Percentiles rank a stretch among this genome's conserved stretches.
Conservation (phyloP, 2,329 filamentous ascomycete genomes). For the Cytospora piceicola region DNA sequence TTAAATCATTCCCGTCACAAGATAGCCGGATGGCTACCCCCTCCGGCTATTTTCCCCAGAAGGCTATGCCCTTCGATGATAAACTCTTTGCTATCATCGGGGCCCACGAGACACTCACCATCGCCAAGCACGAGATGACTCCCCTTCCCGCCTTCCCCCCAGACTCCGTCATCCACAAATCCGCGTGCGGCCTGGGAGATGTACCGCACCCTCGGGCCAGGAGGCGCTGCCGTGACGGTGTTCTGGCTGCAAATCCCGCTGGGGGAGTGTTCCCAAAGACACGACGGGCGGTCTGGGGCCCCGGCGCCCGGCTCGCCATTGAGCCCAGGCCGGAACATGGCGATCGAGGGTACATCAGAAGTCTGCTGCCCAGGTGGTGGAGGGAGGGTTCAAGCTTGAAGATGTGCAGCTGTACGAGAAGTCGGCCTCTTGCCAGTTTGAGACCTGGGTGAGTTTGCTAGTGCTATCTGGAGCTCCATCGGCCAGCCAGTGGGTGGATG, state of each 20-base stretch:
- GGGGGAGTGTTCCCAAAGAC: constrained; percentile 31
- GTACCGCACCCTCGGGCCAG: constrained; percentile 30
- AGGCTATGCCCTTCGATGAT: constrained; percentile 9
- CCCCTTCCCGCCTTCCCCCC: constrained; percentile 27
- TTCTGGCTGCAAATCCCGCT: constrained; percentile 34
- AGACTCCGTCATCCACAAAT: constrained; percentile 29
- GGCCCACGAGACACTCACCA: constrained; percentile 22
- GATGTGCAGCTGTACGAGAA: constrained; percentile 30
- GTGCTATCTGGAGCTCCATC: constrained; percentile 32
- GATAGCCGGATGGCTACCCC: neutral
- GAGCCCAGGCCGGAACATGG: constrained; percentile 31
- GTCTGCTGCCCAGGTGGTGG: constrained; percentile 26
- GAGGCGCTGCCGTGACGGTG: constrained; percentile 32
- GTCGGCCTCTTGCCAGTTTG: constrained; percentile 29
- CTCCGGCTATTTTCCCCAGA: neutral
- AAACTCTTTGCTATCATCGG: constrained; percentile 23
- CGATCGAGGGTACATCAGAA: constrained; percentile 27
- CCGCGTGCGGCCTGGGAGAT: constrained; percentile 29
- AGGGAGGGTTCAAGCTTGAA: constrained; percentile 29
- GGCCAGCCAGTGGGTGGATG: constrained; percentile 31
- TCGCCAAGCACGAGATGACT: constrained; percentile 28
- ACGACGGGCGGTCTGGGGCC: constrained; percentile 30
- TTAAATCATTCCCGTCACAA: neutral
- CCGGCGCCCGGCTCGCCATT: constrained; percentile 28
- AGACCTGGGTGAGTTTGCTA: constrained; percentile 30